Evolutionary conservation across 345 rosid species (phyloP).

Genomic region (Aethionema arabicum): DNA sequence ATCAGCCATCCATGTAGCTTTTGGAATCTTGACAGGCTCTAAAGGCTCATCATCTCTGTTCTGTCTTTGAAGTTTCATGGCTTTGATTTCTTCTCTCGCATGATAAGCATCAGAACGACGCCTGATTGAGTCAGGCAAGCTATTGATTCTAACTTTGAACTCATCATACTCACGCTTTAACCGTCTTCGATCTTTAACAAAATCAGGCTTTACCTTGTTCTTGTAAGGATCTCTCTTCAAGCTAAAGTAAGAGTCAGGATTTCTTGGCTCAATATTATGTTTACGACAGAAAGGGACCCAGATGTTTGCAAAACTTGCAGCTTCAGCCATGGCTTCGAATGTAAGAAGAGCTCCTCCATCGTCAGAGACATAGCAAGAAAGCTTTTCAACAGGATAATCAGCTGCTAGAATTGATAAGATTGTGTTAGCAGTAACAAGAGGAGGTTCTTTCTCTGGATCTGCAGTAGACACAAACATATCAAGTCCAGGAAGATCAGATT

Average conservation of each 20-base stretch:
- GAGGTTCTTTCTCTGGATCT: slow-evolving; percentile 99
- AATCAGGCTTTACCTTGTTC: slow-evolving; percentile 81
- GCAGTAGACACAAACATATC: slow-evolving; percentile 97
- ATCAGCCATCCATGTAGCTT: slow-evolving; percentile 99
- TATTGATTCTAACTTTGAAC: slow-evolving; percentile 89
- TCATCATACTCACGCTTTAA: slow-evolving; percentile 99
- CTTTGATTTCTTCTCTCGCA: slow-evolving; percentile 96
- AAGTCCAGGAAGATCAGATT: slow-evolving; percentile 94
- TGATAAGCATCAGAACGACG: slow-evolving; percentile 96
- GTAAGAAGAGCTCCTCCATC: slow-evolving; percentile 98
- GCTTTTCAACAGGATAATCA: slow-evolving; percentile 93
- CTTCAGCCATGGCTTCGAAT: slow-evolving; percentile 99
- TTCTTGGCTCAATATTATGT: slow-evolving; percentile 89
- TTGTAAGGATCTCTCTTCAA: slow-evolving; percentile 97
- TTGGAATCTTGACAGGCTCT: slow-evolving; percentile 86
- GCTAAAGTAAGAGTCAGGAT: slow-evolving; percentile 89
- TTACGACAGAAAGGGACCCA: slow-evolving; percentile 99
- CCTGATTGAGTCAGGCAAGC: slow-evolving; percentile 91
- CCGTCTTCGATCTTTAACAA: slow-evolving; percentile 89
- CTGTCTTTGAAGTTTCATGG: slow-evolving; percentile 87
- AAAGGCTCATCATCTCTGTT: slow-evolving; percentile 61
- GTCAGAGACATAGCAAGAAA: slow-evolving; percentile 96
- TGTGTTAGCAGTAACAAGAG: slow-evolving; percentile 97
- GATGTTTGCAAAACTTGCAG: slow-evolving; percentile 88
- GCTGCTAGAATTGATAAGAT: slow-evolving; percentile 92